A percentile compares a stretch with the other conserved stretches of the same genome.
phyloP scores from a whole-genome alignment of 2,329 filamentous ascomycete genomes.

The Cordyceps tenuipes region DNA sequence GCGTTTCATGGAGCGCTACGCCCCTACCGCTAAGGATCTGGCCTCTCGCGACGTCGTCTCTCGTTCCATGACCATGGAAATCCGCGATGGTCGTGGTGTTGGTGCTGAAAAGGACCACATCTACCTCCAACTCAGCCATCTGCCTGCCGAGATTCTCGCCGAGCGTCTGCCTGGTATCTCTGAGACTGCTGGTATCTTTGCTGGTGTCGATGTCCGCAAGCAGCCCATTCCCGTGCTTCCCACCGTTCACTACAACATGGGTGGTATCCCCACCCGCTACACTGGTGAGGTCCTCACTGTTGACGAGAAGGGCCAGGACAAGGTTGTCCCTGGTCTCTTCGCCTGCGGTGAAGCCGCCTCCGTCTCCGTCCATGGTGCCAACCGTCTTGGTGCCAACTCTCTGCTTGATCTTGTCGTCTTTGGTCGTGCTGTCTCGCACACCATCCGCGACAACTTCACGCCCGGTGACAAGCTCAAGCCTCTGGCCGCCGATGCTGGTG shows the following conservation, averaged over 20 bases:
- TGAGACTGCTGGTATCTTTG: conserved; percentile 94
- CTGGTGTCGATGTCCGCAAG: conserved; percentile 93
- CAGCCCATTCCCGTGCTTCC: conserved; percentile 94
- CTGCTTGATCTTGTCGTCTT: conserved; percentile 97
- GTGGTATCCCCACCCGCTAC: conserved; percentile 95
- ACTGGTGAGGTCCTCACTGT: conserved; percentile 91
- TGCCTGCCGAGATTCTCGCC: conserved; percentile 84
- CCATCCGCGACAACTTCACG: conserved; percentile 87
- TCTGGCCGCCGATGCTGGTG: conserved; percentile 75
- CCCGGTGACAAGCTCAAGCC: conserved; percentile 75
- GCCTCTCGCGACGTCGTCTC: conserved; percentile 94
- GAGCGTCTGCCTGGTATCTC: conserved; percentile 98
- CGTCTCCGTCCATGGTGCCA: conserved; percentile 96
- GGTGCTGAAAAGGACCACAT: conserved; percentile 97
- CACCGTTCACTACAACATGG: conserved; percentile 99
- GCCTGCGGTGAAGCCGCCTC: conserved; percentile 96
- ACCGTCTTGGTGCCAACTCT: conserved; percentile 96
- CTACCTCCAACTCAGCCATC: conserved; percentile 93
- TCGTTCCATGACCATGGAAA: conserved; percentile 97
- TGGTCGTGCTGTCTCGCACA: conserved; percentile 93
- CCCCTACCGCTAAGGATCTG: conserved; percentile 95
- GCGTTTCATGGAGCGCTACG: conserved; percentile 98
- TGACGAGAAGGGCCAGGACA: conserved; percentile 77
- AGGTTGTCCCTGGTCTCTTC: conserved; percentile 90
- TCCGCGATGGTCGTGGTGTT: conserved; percentile 93